Evolutionary conservation across 176 grass and related monocot species (phyloP).

Genomic region (Dactylis glomerata): DNA sequence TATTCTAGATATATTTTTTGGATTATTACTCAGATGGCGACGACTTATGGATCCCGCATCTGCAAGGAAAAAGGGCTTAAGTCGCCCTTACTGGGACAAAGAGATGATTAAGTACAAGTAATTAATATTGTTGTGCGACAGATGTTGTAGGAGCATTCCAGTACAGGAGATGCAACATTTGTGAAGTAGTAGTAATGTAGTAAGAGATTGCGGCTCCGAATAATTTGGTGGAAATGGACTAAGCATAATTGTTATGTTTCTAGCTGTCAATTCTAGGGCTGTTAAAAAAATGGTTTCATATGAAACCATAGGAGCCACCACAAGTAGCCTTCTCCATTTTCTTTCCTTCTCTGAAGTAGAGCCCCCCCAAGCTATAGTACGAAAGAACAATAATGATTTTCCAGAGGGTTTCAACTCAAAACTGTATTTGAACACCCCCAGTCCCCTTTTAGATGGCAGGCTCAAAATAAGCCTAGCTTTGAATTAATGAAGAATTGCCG

Average conservation of each 20-base stretch:
- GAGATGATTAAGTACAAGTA: not conserved
- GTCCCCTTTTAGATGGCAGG: too few relatives aligned
- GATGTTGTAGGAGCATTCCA: not conserved
- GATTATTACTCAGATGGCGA: slow-evolving; percentile 5
- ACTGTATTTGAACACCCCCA: too few relatives aligned
- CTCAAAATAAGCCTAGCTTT: too few relatives aligned
- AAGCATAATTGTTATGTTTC: not conserved
- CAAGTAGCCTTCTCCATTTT: too few relatives aligned
- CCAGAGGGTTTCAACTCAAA: too few relatives aligned
- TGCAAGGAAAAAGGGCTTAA: not conserved
- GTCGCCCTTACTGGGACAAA: not conserved
- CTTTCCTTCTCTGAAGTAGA: too few relatives aligned
- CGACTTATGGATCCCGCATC: not conserved
- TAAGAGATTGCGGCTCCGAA: not conserved
- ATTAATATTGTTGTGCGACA: not conserved
- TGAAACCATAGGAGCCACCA: too few relatives aligned
- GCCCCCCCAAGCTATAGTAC: too few relatives aligned
- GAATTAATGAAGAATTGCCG: too few relatives aligned
- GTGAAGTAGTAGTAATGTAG: not conserved
- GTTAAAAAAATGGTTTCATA: not conserved
- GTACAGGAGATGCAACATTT: not conserved
- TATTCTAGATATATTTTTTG: not conserved
- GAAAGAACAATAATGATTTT: too few relatives aligned
- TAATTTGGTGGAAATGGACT: not conserved
- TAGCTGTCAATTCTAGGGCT: not conserved